Percentiles rank a stretch among this genome's conserved stretches.
Evolutionary conservation across 2,329 filamentous ascomycete species (phyloP).

Genomic region (Verticillium tricorpus): DNA sequence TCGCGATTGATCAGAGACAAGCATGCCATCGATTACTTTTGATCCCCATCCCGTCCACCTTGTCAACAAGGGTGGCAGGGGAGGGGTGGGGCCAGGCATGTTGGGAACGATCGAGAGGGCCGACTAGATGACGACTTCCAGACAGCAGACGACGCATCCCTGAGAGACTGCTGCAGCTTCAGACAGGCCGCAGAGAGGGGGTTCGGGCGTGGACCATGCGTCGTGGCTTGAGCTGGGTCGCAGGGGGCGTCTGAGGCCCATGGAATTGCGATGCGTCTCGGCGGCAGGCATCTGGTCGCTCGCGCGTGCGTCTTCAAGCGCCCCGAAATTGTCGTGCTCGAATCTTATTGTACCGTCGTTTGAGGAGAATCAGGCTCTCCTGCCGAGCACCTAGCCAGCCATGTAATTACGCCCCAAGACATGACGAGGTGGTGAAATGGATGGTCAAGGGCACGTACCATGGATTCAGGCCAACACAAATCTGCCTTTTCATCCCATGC

Average conservation of each 20-base stretch:
- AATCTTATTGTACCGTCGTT: background rate
- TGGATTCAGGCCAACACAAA: background rate
- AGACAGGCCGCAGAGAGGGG: background rate
- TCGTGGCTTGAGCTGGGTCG: background rate
- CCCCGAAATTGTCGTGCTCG: background rate
- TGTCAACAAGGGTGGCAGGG: background rate
- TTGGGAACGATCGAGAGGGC: background rate
- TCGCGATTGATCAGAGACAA: background rate
- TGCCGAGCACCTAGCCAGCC: background rate
- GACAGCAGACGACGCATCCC: background rate
- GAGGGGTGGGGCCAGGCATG: background rate
- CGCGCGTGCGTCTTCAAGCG: background rate
- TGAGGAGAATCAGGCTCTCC: background rate
- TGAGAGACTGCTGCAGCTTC: background rate
- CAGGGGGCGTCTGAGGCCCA: background rate
- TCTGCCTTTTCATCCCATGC: background rate
- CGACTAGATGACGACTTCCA: background rate
- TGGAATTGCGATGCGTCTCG: background rate
- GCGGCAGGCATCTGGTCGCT: background rate
- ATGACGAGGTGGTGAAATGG: background rate
- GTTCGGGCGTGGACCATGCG: background rate
- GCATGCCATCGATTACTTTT: background rate
- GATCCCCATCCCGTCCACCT: background rate
- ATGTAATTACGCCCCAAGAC: background rate
- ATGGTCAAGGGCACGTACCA: background rate